Conservation (phyloP, 805 yeast species). For the Ogataea allantospora region DNA sequence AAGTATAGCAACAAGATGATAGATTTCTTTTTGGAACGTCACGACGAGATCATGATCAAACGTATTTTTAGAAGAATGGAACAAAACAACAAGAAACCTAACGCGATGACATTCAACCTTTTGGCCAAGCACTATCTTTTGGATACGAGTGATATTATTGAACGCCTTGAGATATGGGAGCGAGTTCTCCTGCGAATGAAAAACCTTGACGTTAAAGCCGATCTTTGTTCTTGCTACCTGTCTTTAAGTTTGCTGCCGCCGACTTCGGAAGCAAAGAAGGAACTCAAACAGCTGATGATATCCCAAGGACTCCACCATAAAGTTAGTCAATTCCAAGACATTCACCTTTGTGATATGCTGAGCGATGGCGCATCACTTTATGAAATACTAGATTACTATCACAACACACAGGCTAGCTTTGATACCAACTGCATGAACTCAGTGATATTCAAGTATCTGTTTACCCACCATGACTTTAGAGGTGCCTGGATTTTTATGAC, state of each 20-base stretch:
- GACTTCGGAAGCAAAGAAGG: constrained; percentile 11
- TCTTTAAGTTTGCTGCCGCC: constrained; percentile 22
- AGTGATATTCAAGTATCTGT: constrained; percentile 19
- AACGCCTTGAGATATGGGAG: constrained; percentile 21
- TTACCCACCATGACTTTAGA: constrained; percentile 8
- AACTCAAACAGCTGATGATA: constrained; percentile 14
- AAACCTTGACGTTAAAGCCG: constrained; percentile 13
- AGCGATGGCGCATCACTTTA: constrained; percentile 8
- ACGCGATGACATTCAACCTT: constrained; percentile 23
- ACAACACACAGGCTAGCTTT: constrained; percentile 6
- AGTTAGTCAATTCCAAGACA: constrained; percentile 16
- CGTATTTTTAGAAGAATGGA: constrained; percentile 41
- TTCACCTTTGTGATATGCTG: constrained; percentile 20
- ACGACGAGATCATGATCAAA: constrained; percentile 41
- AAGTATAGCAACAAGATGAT: constrained; percentile 26
- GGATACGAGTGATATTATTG: constrained; percentile 10
- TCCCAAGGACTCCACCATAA: constrained; percentile 9
- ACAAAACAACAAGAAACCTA: constrained; percentile 14
- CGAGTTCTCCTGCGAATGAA: constrained; percentile 16
- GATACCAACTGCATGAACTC: constrained; percentile 25
- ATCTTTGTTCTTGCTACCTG: constrained; percentile 23
- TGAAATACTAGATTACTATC: constrained; percentile 16
- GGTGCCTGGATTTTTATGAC: constrained; percentile 25
- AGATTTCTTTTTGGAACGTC: constrained; percentile 36
- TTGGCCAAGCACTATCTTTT: constrained; percentile 23